Evolutionary conservation across 176 grass and related monocot genomes (phyloP).

Genomic region (Oryza australiensis): DNA sequence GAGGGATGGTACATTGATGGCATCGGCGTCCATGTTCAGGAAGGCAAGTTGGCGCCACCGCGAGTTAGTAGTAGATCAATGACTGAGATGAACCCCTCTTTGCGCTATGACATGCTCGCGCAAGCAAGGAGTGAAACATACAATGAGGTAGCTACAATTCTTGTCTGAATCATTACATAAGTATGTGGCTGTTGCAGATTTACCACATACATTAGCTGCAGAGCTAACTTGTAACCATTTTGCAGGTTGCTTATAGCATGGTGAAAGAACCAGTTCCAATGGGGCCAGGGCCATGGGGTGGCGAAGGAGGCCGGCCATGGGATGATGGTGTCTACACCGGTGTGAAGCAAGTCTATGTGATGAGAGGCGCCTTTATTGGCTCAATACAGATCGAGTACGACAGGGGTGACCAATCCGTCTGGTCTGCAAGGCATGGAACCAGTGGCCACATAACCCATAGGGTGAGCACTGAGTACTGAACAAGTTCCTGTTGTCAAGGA

Average conservation of each 20-base stretch:
- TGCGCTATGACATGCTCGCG: conserved; percentile 43
- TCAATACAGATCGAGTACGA: conserved; percentile 97
- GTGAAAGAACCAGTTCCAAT: conserved; percentile 76
- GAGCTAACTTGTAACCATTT: not conserved
- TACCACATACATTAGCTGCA: not conserved
- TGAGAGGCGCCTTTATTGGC: conserved; percentile 64
- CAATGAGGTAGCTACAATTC: conserved; percentile 55
- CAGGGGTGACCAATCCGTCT: conserved; percentile 63
- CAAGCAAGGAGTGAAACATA: conserved; percentile 37
- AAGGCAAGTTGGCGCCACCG: conserved; percentile 50
- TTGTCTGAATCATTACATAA: not conserved
- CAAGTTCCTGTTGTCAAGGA: too few relatives aligned
- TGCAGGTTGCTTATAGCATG: conserved; percentile 62
- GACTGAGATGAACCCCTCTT: conserved; percentile 20
- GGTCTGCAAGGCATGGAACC: conserved; percentile 83
- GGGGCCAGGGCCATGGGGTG: conserved; percentile 94
- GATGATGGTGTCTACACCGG: conserved; percentile 91
- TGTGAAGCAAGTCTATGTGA: conserved; percentile 76
- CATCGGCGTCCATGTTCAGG: conserved; percentile 86
- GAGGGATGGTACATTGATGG: conserved; percentile 86
- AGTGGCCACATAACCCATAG: conserved; percentile 67
- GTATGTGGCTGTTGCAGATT: not conserved
- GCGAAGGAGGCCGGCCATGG: conserved; percentile 78
- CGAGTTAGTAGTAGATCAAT: conserved; percentile 26
- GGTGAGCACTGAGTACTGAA: conserved; percentile 49